Evolutionary conservation across 1,284 basidiomycete species (phyloP), one percentile per base, ranked within the genome.

Genomic region (Wallemia hederae): DNA sequence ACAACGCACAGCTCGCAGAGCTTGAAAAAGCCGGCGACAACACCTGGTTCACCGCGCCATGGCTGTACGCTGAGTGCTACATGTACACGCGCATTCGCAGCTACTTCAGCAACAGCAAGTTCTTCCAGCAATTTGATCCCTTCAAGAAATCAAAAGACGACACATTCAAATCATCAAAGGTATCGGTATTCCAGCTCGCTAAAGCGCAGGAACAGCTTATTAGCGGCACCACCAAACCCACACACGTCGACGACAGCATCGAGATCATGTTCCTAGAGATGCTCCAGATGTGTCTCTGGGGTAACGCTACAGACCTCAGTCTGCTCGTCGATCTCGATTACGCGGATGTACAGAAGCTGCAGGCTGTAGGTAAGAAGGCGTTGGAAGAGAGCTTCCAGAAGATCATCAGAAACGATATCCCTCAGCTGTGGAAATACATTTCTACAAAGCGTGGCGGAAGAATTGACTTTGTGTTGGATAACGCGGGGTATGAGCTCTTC

Each of bases 401-500:
- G 66, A 88, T 98, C 60, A 74, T 98, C 19, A 79, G 78, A 60
- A 85, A 96, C 66, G 87, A 97, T 67, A 79, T 90, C 66, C 75
- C 78, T 31, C 71, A 72, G 19, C 80, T 81, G 9, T 97, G 90
- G 89, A 68, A 77, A 0, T 76, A 85, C 66, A 67, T 96, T 55
- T 78, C 77, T 63, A 73, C 69, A 9, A 66, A 81, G 59, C 65
- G 63, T 62, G 63, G 60, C 59, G 79, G 75, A 0, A 74, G 82
- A 7, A 74, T 92, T 19, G 92, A 98, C 69, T 82, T 97, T 63
- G 79, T 97, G 1, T 73, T 98, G 27, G 92, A 97, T 70, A 97
- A 97, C 68, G 80, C 87, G 83, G 65, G 65, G 77, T 65, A 0
- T 25, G 64, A 88, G 83, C 74, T 97, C 17, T 90, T 87, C 70